Evolutionary conservation across 164 flowering plant genomes (phyloP).

Genomic region (Vitis rupestris): DNA sequence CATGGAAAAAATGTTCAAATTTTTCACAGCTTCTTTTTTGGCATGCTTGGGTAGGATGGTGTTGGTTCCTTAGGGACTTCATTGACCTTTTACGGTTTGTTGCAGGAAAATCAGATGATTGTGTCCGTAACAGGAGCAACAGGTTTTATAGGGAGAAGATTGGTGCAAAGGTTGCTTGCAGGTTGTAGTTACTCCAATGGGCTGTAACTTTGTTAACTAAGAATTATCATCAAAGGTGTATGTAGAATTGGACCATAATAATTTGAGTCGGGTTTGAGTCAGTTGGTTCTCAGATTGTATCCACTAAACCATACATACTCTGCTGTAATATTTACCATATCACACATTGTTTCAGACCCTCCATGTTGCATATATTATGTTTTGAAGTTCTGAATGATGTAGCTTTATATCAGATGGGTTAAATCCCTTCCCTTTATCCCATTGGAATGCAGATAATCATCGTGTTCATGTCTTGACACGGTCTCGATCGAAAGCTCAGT

Average conservation of each 20-base stretch:
- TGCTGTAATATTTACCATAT: too few relatives aligned
- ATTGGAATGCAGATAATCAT: constrained; percentile 65
- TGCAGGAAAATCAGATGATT: constrained; percentile 61
- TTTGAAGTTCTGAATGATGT: too few relatives aligned
- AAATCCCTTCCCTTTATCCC: constrained; percentile 1
- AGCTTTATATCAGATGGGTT: not conserved
- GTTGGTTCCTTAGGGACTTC: constrained; percentile 7
- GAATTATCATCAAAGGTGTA: not conserved
- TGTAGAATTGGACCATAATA: not conserved
- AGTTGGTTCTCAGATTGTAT: not conserved
- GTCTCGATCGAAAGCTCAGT: constrained; percentile 73
- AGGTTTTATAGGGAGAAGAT: constrained; percentile 82
- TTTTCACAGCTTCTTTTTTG: too few relatives aligned
- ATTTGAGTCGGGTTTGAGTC: not conserved
- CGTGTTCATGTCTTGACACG: constrained; percentile 78
- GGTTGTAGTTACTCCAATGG: constrained; percentile 35
- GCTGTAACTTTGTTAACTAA: not conserved
- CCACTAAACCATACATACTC: not conserved
- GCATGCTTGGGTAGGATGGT: too few relatives aligned
- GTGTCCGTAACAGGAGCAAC: constrained; percentile 95
- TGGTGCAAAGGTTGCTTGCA: constrained; percentile 80
- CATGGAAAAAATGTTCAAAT: too few relatives aligned
- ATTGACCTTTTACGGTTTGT: constrained; percentile 14
- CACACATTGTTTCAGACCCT: too few relatives aligned
- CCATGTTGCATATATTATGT: too few relatives aligned